phyloP scores from a whole-genome alignment of 2,329 filamentous ascomycete species.

The Zymoseptoria brevis region DNA sequence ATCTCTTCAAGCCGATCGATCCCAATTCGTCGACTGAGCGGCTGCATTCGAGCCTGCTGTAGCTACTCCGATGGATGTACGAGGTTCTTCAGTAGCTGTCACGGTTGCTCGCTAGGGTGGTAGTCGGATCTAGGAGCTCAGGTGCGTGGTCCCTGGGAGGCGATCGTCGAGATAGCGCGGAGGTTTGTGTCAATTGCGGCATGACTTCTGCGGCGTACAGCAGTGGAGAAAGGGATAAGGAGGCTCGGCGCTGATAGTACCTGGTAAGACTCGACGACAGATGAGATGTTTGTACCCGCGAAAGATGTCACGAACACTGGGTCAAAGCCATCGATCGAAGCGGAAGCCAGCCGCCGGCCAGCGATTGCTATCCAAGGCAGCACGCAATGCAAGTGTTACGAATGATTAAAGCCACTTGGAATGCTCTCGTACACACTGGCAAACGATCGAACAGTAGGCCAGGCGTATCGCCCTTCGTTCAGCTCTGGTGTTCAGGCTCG shows the following conservation, averaged over 20 bases:
- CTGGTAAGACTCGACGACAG: background rate
- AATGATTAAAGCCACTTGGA: background rate
- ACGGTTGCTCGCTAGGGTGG: background rate
- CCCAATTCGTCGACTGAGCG: no score
- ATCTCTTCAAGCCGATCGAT: background rate
- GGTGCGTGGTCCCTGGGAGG: background rate
- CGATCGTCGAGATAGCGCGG: background rate
- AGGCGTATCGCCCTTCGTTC: background rate
- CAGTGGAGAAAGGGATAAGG: background rate
- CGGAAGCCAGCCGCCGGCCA: background rate
- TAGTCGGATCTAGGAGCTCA: background rate
- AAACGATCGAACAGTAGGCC: background rate
- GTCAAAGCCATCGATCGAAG: background rate
- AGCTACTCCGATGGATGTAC: background rate
- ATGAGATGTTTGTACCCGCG: background rate
- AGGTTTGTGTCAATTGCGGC: background rate
- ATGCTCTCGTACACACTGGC: background rate
- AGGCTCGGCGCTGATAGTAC: background rate
- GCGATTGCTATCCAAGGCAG: background rate
- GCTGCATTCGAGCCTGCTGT: background rate
- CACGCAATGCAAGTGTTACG: background rate
- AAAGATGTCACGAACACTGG: background rate
- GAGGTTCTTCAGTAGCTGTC: background rate
- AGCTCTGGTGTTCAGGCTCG: background rate
- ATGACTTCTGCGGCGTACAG: background rate